Percentiles rank a stretch among this genome's conserved stretches.
Evolutionary conservation across 441 rosid species (phyloP).

Genomic region (Adansonia grandidieri): DNA sequence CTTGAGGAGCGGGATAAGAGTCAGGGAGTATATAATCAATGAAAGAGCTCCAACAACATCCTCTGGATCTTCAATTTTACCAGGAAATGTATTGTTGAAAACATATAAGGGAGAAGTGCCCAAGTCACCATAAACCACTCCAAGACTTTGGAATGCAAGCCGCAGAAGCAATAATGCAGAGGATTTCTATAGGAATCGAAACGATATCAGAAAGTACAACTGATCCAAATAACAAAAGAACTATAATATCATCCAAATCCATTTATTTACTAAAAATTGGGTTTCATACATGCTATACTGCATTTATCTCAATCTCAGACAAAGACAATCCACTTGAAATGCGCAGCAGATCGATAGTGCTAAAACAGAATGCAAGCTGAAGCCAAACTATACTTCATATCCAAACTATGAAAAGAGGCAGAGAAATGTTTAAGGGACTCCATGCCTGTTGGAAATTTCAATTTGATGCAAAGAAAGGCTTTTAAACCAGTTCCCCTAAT

Average conservation of each 20-base stretch:
- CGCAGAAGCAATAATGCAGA: slow-evolving; percentile 70
- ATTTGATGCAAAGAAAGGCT: neutral
- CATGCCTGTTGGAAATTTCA: too few relatives aligned
- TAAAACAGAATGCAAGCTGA: too few relatives aligned
- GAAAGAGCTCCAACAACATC: slow-evolving; percentile 90
- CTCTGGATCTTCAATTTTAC: slow-evolving; percentile 65
- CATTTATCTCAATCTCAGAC: neutral
- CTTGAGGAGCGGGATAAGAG: slow-evolving; percentile 80
- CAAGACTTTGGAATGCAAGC: slow-evolving; percentile 89
- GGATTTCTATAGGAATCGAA: slow-evolving; percentile 57
- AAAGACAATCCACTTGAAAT: neutral
- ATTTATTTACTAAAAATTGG: slow-evolving; percentile 1
- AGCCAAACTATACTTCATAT: too few relatives aligned
- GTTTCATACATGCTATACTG: slow-evolving; percentile 11
- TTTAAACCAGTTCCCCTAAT: neutral
- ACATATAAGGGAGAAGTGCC: slow-evolving; percentile 94
- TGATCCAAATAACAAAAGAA: slow-evolving; percentile 14
- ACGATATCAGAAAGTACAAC: slow-evolving; percentile 29
- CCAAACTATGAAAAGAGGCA: too few relatives aligned
- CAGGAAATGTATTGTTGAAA: slow-evolving; percentile 88
- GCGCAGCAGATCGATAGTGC: neutral
- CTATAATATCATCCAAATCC: slow-evolving; percentile 6
- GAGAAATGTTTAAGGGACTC: too few relatives aligned
- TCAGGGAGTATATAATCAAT: slow-evolving; percentile 77
- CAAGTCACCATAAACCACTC: slow-evolving; percentile 90